Conservation (phyloP, 768 basidiomycete genomes). For the Russula brevipes region DNA sequence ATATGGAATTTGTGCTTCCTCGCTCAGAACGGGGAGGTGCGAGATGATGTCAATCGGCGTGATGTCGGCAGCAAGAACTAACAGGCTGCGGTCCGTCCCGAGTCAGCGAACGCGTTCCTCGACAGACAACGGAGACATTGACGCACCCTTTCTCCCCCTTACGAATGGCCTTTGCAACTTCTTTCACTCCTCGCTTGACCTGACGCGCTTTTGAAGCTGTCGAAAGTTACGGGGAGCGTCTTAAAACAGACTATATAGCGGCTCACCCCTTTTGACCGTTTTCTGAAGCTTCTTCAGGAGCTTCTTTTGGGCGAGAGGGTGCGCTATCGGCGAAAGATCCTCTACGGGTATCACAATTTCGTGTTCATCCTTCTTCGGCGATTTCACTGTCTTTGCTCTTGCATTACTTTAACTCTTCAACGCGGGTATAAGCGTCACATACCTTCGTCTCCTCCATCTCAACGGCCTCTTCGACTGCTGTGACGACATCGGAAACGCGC, state of each 20-base stretch:
- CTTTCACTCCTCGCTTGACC: slow-evolving; percentile 96
- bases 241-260: background rate
- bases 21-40: slow-evolving; percentile 89
- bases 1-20: slow-evolving; percentile 90
- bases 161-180: slow-evolving; percentile 94
- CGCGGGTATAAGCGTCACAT: slow-evolving; percentile 30
- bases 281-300: slow-evolving; percentile 92
- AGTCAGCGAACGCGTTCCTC: background rate
- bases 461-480: slow-evolving; percentile 47
- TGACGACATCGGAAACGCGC: slow-evolving; percentile 26
- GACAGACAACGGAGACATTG: background rate
- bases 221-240: slow-evolving; percentile 3
- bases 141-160: slow-evolving; percentile 95
- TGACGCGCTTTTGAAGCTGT: slow-evolving; percentile 90
- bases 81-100: slow-evolving; percentile 47
- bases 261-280: slow-evolving; percentile 82
- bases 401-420: slow-evolving; percentile 6
- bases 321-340: slow-evolving; percentile 90
- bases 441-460: slow-evolving; percentile 40
- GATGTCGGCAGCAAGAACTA: slow-evolving; percentile 94
- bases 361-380: slow-evolving; percentile 44
- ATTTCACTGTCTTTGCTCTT: slow-evolving; percentile 19
- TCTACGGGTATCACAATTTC: slow-evolving; percentile 65
- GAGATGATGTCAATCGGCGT: slow-evolving; percentile 98
- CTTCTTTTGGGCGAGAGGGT: slow-evolving; percentile 90